Conservation (phyloP, 805 yeast species). For the Candida dendrica region DNA sequence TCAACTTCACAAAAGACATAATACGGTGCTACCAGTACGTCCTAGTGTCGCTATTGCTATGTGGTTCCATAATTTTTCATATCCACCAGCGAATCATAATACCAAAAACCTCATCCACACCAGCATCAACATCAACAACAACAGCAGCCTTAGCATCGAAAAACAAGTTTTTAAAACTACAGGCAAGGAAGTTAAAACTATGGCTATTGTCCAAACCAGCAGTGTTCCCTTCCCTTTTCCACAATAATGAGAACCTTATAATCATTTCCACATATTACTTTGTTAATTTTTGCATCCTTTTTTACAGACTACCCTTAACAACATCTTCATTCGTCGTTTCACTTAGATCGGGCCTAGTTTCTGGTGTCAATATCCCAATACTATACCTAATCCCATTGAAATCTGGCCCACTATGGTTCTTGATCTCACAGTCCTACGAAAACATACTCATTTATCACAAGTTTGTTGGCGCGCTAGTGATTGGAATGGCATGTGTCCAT, state of each 20-base stretch:
- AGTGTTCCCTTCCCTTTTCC: conserved; percentile 5
- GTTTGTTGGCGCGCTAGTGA: conserved; percentile 14
- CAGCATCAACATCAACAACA: not conserved
- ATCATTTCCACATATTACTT: conserved; percentile 6
- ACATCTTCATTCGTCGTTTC: conserved; percentile 19
- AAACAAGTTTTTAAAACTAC: not conserved
- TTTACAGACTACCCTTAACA: conserved; percentile 11
- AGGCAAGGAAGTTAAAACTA: no score
- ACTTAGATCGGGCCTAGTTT: conserved; percentile 17
- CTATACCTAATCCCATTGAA: conserved; percentile 20
- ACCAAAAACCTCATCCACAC: not conserved
- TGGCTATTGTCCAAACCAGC: not conserved
- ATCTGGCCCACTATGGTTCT: conserved; percentile 15
- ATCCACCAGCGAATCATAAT: no score
- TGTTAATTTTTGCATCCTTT: conserved; percentile 8
- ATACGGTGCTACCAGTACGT: not conserved
- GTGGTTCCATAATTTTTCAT: not conserved
- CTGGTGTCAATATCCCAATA: conserved; percentile 19
- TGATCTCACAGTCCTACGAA: conserved; percentile 16
- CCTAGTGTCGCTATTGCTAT: not conserved
- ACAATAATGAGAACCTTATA: conserved; percentile 8
- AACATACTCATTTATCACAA: conserved; percentile 18
- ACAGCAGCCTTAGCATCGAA: no score
- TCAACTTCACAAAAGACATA: not conserved
- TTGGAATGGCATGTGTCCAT: conserved; percentile 13